Percentiles rank a stretch among this genome's conserved stretches.
These are phyloP conservation scores for Fusarium buharicum DNA, from an alignment of 2,329 filamentous ascomycete genomes.

Conservation along the genomic window DNA sequence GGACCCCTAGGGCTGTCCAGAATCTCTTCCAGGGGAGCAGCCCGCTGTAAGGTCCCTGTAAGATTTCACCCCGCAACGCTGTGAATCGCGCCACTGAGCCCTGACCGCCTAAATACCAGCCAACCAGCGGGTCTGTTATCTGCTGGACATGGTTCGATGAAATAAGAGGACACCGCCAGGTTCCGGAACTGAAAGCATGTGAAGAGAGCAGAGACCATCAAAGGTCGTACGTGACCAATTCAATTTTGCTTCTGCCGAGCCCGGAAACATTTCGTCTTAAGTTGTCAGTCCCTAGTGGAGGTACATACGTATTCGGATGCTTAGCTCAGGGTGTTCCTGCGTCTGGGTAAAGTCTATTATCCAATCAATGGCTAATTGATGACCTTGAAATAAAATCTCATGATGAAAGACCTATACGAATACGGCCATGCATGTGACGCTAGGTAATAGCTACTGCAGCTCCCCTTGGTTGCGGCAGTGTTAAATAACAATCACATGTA, in stretches of 20 bases:
- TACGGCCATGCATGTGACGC: conserved; percentile 34
- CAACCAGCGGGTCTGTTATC: conserved; percentile 27
- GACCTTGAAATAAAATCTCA: conserved; percentile 22
- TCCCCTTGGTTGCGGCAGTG: background rate
- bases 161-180: conserved; percentile 32
- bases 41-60: conserved; percentile 33
- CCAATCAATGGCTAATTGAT: conserved; percentile 32
- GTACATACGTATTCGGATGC: conserved; percentile 17
- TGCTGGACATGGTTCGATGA: conserved; percentile 37
- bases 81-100: conserved; percentile 36
- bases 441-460: background rate
- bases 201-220: conserved; percentile 21
- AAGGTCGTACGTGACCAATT: conserved; percentile 33
- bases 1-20: conserved; percentile 19
- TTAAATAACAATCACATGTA: conserved; percentile 25
- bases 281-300: background rate
- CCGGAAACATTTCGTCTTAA: conserved; percentile 37
- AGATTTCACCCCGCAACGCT: conserved; percentile 31
- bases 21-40: conserved; percentile 15
- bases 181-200: conserved; percentile 37
- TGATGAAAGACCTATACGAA: conserved; percentile 33
- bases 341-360: background rate
- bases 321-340: conserved; percentile 11
- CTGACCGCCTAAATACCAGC: conserved; percentile 34
- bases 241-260: conserved; percentile 28